These are phyloP conservation scores for Nyctanthes arbortristis DNA, from an alignment of 257 asterid species.

Conservation along the genomic window DNA sequence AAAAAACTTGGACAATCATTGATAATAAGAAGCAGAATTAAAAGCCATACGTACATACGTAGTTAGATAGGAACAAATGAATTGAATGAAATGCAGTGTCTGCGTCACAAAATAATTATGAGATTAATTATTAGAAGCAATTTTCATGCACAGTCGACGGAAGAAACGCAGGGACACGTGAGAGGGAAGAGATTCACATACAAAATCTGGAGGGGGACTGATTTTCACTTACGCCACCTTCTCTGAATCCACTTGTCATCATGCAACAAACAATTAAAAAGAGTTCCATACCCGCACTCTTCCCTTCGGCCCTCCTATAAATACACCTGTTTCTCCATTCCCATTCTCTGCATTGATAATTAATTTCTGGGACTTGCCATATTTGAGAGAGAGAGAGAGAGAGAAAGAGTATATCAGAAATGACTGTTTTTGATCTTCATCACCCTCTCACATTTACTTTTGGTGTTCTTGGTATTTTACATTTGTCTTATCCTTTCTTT, in stretches of 20 bases:
- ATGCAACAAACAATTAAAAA: too few species aligned
- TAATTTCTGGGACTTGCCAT: background rate
- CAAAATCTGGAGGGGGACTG: constrained; percentile 26
- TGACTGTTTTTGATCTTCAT: constrained; percentile 31
- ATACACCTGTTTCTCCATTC: constrained; percentile 24
- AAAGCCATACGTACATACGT: too few species aligned
- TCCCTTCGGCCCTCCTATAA: background rate
- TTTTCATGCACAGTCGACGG: background rate
- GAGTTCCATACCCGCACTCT: constrained; percentile 20
- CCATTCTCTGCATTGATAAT: too few species aligned
- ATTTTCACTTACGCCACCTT: constrained; percentile 34
- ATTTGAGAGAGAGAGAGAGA: background rate
- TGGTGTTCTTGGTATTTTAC: constrained; percentile 47
- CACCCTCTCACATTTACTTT: constrained; percentile 33
- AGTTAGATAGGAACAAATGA: too few species aligned
- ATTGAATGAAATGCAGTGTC: background rate
- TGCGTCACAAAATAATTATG: too few species aligned
- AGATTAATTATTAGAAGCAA: background rate
- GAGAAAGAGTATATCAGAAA: constrained; percentile 18
- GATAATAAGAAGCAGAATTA: too few species aligned
- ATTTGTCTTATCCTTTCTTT: too few species aligned
- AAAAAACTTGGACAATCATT: too few species aligned
- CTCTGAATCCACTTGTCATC: too few species aligned
- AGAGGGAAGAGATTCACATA: background rate
- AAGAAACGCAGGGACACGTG: constrained; percentile 17